phyloP scores from a whole-genome alignment of 2,329 filamentous ascomycete genomes.

The Stachybotrys elegans region DNA sequence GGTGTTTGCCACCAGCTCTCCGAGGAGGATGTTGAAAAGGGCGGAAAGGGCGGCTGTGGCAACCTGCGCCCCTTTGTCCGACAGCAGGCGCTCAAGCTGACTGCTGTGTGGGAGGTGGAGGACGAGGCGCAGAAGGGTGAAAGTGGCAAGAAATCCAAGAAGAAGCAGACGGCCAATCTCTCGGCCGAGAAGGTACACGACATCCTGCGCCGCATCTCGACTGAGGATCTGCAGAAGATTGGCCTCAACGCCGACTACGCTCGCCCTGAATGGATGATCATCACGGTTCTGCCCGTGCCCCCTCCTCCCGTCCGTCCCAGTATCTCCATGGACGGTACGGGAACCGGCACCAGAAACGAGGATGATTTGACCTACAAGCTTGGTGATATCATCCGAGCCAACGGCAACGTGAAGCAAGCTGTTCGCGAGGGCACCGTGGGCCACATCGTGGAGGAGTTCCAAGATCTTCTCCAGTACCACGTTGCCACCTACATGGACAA shows the following conservation, averaged over 20 bases:
- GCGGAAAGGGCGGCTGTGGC: constrained; percentile 82
- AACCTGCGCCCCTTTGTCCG: constrained; percentile 86
- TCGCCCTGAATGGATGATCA: constrained; percentile 95
- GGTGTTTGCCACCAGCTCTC: constrained; percentile 67
- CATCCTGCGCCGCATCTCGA: constrained; percentile 80
- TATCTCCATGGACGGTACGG: constrained; percentile 94
- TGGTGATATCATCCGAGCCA: constrained; percentile 95
- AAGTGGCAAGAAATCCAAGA: constrained; percentile 52
- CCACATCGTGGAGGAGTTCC: constrained; percentile 88
- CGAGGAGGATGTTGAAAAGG: constrained; percentile 64
- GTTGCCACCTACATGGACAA: constrained; percentile 99
- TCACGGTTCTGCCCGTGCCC: constrained; percentile 91
- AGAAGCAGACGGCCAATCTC: constrained; percentile 75
- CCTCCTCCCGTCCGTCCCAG: constrained; percentile 93
- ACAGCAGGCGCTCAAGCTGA: constrained; percentile 79
- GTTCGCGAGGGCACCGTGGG: constrained; percentile 87
- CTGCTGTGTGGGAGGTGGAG: constrained; percentile 61
- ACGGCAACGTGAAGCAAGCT: constrained; percentile 87
- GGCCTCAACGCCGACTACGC: constrained; percentile 93
- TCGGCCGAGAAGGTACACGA: constrained; percentile 80
- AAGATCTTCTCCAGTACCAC: constrained; percentile 90
- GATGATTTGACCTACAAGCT: constrained; percentile 99
- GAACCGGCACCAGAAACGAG: constrained; percentile 88
- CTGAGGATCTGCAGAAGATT: constrained; percentile 78
- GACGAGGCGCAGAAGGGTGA: constrained; percentile 43